These are phyloP conservation scores for Aspergillus tubingensis DNA, from an alignment of 2,329 filamentous ascomycete species.

Conservation along the genomic window DNA sequence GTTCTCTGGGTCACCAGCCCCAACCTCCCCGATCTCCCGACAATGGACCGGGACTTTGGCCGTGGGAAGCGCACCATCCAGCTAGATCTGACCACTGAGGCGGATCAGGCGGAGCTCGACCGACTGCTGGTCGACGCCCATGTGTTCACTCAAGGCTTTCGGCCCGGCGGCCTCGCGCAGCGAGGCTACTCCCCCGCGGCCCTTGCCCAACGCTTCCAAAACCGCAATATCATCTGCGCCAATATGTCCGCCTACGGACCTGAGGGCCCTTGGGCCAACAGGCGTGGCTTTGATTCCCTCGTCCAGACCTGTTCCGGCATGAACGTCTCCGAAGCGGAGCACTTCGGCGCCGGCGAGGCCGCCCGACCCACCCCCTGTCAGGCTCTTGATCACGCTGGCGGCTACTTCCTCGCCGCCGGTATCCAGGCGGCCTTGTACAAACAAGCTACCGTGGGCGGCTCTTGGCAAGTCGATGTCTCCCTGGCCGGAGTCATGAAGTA, in stretches of 20 bases:
- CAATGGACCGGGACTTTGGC: conserved; percentile 38
- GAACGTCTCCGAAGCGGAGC: conserved; percentile 57
- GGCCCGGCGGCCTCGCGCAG: conserved; percentile 50
- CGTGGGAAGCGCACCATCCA: conserved; percentile 42
- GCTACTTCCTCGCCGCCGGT: conserved; percentile 58
- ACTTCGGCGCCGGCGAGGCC: conserved; percentile 41
- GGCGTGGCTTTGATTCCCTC: conserved; percentile 58
- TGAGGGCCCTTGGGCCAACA: conserved; percentile 48
- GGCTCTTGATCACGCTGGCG: conserved; percentile 58
- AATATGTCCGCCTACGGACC: conserved; percentile 58
- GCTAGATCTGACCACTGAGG: conserved; percentile 35
- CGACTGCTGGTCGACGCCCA: conserved; percentile 40
- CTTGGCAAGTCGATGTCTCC: conserved; percentile 56
- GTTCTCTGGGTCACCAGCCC: conserved; percentile 45
- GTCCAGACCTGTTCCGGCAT: conserved; percentile 59
- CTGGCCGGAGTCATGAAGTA: conserved; percentile 60
- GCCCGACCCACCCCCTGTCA: conserved; percentile 55
- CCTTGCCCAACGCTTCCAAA: conserved; percentile 15
- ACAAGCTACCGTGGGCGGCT: conserved; percentile 47
- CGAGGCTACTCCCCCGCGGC: conserved; percentile 48
- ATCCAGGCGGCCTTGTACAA: conserved; percentile 55
- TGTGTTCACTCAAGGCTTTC: conserved; percentile 51
- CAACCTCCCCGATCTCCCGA: conserved; percentile 37
- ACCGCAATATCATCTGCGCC: conserved; percentile 49
- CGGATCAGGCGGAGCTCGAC: conserved; percentile 29